Evolutionary conservation across 2,329 filamentous ascomycete species (phyloP).

Genomic region (Rasamsonia emersonii): DNA sequence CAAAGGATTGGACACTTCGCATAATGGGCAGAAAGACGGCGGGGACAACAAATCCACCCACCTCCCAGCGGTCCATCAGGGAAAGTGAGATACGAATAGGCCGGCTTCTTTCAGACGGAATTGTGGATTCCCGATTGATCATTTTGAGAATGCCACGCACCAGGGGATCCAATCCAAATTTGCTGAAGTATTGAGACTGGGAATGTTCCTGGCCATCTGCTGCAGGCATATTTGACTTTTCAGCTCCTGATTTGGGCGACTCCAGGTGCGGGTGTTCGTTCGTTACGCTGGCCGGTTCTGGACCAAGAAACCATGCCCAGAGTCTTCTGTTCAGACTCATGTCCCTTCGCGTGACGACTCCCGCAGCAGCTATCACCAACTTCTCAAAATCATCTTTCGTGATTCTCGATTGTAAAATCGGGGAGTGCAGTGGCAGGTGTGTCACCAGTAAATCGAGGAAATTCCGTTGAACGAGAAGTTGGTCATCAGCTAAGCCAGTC

Average conservation of each 20-base stretch:
- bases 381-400: constrained; percentile 69
- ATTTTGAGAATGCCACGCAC: constrained; percentile 67
- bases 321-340: constrained; percentile 93
- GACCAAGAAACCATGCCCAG: constrained; percentile 94
- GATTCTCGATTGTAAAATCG: constrained; percentile 67
- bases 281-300: constrained; percentile 46
- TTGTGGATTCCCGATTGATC: constrained; percentile 51
- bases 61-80: constrained; percentile 97
- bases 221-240: constrained; percentile 18
- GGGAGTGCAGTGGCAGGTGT: constrained; percentile 75
- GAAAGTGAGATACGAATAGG: constrained; percentile 90
- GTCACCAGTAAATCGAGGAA: constrained; percentile 89
- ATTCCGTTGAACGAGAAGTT: constrained; percentile 84
- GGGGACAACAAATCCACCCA: constrained; percentile 80
- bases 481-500: constrained; percentile 76
- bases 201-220: constrained; percentile 41
- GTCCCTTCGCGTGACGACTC: constrained; percentile 79
- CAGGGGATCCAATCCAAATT: constrained; percentile 66
- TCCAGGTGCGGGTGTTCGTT: constrained; percentile 23
- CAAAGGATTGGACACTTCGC: constrained; percentile 68
- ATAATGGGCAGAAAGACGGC: constrained; percentile 82
- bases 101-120: constrained; percentile 61
- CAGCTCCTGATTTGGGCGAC: constrained; percentile 17
- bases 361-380: constrained; percentile 71
- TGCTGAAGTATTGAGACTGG: constrained; percentile 73